Conservation (phyloP, 1,284 basidiomycete species). For the Sanghuangporus sanghuang region DNA sequence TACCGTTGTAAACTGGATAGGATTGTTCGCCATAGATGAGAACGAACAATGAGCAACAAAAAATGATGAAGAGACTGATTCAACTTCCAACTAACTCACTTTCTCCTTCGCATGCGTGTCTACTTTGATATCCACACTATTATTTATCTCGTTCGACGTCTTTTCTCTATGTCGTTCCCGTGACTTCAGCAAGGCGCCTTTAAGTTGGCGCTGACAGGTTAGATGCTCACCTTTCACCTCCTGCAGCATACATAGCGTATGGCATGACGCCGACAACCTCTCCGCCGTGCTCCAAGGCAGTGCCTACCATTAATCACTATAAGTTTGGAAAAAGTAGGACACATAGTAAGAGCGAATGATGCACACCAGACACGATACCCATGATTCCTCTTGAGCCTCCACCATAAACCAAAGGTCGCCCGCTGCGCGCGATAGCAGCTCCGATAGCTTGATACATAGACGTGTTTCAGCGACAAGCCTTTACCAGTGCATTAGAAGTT, state of each 20-base stretch:
- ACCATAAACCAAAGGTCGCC: slow-evolving; percentile 77
- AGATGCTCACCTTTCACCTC: slow-evolving; percentile 41
- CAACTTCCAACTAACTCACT: slow-evolving; percentile 29
- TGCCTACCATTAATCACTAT: not conserved
- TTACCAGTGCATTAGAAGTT: not conserved
- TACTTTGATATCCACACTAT: slow-evolving; percentile 29
- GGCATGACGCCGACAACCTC: slow-evolving; percentile 81
- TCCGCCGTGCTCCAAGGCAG: slow-evolving; percentile 65
- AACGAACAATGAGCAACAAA: not conserved
- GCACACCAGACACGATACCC: slow-evolving; percentile 70
- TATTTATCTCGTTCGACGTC: slow-evolving; percentile 26
- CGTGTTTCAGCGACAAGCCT: not conserved
- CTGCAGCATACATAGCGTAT: slow-evolving; percentile 62
- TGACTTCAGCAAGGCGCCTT: not conserved
- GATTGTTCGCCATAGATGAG: not conserved
- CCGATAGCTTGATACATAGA: slow-evolving; percentile 54
- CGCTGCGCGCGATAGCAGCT: slow-evolving; percentile 58
- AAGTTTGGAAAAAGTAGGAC: not conserved
- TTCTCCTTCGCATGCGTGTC: slow-evolving; percentile 38
- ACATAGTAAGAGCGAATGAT: not conserved
- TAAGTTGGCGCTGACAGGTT: not conserved
- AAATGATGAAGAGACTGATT: not conserved
- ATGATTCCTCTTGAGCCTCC: slow-evolving; percentile 83
- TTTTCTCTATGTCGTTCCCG: slow-evolving; percentile 33
- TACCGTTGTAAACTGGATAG: not conserved